phyloP scores from a whole-genome alignment of 169 alveolate genomes.

The Cardiosporidium cionae region DNA sequence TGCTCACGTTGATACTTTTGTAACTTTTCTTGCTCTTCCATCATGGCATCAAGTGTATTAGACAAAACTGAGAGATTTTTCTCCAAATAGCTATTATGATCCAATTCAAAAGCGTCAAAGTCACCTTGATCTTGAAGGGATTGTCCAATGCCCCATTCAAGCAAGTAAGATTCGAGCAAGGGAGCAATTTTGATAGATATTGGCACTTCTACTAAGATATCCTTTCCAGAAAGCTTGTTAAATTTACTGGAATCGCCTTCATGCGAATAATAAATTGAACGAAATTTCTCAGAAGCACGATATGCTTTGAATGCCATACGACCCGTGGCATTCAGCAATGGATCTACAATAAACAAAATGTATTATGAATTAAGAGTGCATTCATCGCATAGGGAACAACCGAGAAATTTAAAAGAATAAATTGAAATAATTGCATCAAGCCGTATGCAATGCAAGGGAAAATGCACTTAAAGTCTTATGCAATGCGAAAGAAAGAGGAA shows the following conservation, averaged over 20 bases:
- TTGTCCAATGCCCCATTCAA: conserved; percentile 49
- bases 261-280: conserved; percentile 33
- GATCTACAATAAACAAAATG: conserved; percentile 33
- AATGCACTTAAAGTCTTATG: no score
- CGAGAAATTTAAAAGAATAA: background rate
- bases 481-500: no score
- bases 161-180: conserved; percentile 59
- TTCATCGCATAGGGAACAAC: conserved; percentile 2
- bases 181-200: conserved; percentile 58
- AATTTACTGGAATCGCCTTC: conserved; percentile 45
- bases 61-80: conserved; percentile 52
- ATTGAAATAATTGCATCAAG: background rate
- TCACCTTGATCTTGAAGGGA: conserved; percentile 43
- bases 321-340: conserved; percentile 33
- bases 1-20: conserved; percentile 63
- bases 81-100: conserved; percentile 45
- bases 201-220: conserved; percentile 62
- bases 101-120: conserved; percentile 50
- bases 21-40: conserved; percentile 62
- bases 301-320: conserved; percentile 59
- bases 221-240: conserved; percentile 49
- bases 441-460: no score
- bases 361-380: conserved; percentile 13
- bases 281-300: conserved; percentile 52
- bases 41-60: conserved; percentile 56